These are phyloP conservation scores for Hypholoma fasciculare DNA, from an alignment of 768 basidiomycete species.

Conservation along the genomic window DNA sequence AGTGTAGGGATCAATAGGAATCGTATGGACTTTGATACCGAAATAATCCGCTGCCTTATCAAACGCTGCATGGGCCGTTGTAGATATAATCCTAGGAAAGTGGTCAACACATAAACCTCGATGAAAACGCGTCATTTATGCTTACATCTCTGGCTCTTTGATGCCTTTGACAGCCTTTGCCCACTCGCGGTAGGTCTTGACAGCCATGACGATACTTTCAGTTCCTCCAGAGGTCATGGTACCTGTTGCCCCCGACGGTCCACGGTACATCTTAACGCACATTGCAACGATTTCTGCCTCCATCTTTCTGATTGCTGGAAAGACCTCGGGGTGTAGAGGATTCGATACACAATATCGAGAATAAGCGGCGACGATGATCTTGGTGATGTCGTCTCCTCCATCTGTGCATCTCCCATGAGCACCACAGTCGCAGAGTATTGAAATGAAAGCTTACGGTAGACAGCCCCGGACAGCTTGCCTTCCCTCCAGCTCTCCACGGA, in stretches of 20 bases:
- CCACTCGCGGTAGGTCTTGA: slow-evolving; percentile 95
- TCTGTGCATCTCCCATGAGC: slow-evolving; percentile 38
- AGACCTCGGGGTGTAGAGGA: slow-evolving; percentile 91
- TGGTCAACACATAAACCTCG: not conserved
- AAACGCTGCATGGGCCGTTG: slow-evolving; percentile 91
- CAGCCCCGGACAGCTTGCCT: slow-evolving; percentile 82
- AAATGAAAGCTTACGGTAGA: slow-evolving; percentile 65
- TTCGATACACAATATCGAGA: slow-evolving; percentile 83
- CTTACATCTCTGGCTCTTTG: slow-evolving; percentile 89
- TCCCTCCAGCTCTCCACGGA: slow-evolving; percentile 54
- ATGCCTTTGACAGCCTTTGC: slow-evolving; percentile 84
- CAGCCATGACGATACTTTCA: slow-evolving; percentile 93
- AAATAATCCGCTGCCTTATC: slow-evolving; percentile 91
- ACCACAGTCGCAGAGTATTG: not conserved
- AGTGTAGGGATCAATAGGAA: slow-evolving; percentile 78
- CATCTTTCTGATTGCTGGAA: slow-evolving; percentile 94
- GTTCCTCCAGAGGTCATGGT: slow-evolving; percentile 96
- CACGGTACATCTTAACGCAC: slow-evolving; percentile 83
- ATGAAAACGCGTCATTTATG: not conserved
- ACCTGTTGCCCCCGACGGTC: slow-evolving; percentile 85
- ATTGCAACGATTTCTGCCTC: slow-evolving; percentile 93
- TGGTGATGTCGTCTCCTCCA: slow-evolving; percentile 80
- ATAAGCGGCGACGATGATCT: slow-evolving; percentile 79
- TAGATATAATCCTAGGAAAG: slow-evolving; percentile 68
- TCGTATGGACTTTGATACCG: slow-evolving; percentile 83